Base-by-base conservation (phyloP, 1,139 yeast species). In the Scheffersomyces lignicola region DNA sequence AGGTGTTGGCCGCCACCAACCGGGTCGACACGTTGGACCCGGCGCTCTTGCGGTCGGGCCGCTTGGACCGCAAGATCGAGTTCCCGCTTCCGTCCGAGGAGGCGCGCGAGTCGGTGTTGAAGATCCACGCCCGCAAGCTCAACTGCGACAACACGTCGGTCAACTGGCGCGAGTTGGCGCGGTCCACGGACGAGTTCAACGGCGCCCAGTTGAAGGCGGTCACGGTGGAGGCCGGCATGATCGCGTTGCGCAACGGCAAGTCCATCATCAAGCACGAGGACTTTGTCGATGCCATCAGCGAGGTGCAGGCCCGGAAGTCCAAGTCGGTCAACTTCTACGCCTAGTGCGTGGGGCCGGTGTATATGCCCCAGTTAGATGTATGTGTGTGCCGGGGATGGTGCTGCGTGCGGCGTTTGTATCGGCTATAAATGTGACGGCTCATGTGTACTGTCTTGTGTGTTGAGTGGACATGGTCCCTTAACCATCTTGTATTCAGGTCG, bases 191-290 rank as follows among this genome's bases (percentile, higher is more conserved):
- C 61, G 99, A 92, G 63, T 92, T 92, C 63, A 92, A 92, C 54
- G 98, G 98, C 56, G 99, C 99, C 1, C 97, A 94, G 65, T 74
- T 92, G 59, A 92, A 92, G 69, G 97, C 97, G 0, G 98, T 92
- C 18, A 89, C 97, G 7, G 98, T 92, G 15, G 99, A 92, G 62
- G 98, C 98, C 3, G 99, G 98, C 56, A 94, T 92, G 98, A 92
- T 94, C 65, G 99, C 98, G 1, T 75, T 94, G 56, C 80, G 98
- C 65, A 88, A 88, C 52, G 97, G 97, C 17, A 95, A 92, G 62
- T 78, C 86, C 22, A 76, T 83, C 47, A 90, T 94, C 40, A 86
- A 87, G 52, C 99, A 94, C 61, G 98, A 94, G 65, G 98, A 94
- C 65, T 94, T 92, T 57, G 96, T 94, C 14, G 98, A 94, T 58